Base-by-base conservation (phyloP, 169 alveolate genomes). In the Cryptosporidium sp. region DNA sequence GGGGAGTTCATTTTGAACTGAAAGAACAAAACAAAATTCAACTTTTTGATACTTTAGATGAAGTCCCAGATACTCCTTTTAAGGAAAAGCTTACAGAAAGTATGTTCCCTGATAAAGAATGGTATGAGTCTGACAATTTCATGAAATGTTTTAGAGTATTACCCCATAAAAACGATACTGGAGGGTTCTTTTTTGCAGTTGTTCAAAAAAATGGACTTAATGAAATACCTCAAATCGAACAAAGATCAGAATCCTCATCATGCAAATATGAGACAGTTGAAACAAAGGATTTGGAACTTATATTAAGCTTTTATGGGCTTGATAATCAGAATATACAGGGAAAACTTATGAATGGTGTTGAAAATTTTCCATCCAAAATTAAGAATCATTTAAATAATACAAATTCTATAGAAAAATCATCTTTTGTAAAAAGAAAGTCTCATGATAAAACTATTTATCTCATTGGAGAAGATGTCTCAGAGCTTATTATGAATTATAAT, bases 81-180 rank as follows among this genome's bases (percentile, higher is more conserved):
- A 93, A 60, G 60, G 62, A 45, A 93, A 86, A 10, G 92, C 75
- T 42, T 93, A 92, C 14, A 91, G 91, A 16, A 85, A 86, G 48
- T 92, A 71, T 92, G 65, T 91, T 69, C 52, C 93, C 86, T 31
- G 53, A 86, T 45, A 91, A 39, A 72, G 58, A 84, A 95, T 69
- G 93, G 95, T 93, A 73, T 35, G 93, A 70, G 31, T 69, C 72
- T 39, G 91, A 85, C 29, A 94, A 91, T 37, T 92, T 91, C 65
- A 94, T 52, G 75, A 87, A 92, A 52, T 97, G 97, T 44, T 94
- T 95, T 69, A 94, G 99, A 75, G 95, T 97, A 33, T 89, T 97
- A 44, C 99, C 99, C 23, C 98, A 97, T 91, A 97, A 96, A 91
- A 93, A 97, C 87, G 95, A 98, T 85, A 97, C 99, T 0, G 98